Base-by-base conservation (phyloP, 768 basidiomycete genomes). In the Mycena vulgaris region DNA sequence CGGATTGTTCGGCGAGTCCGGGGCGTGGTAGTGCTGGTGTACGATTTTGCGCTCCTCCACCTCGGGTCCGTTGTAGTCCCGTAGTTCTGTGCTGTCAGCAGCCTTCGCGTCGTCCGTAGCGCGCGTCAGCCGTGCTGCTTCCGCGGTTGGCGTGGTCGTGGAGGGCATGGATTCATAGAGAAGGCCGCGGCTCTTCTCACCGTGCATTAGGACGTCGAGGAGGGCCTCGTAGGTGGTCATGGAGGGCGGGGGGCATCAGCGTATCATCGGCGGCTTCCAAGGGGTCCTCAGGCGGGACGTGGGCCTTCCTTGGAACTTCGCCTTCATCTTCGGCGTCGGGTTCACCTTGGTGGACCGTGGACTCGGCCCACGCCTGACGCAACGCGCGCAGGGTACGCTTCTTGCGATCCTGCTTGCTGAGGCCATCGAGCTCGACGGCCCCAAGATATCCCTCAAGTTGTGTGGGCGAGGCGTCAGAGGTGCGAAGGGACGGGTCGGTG, bases 1-100 rank as follows among this genome's bases (percentile, higher is more conserved):
- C 10, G 63, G 63, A 39, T 66, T 70, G 55, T 70, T 70, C 19
- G 69, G 69, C 5, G 59, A 61, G 33, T 45, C 52, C 52, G 69
- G 58, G 10, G 64, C 69, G 48, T 70, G 69, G 28, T 60, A 70
- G 47, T 61, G 42, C 52, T 57, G 33, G 21, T 68, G 42, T 8
- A 55, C 23, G n/a, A n/a, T n/a, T n/a, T n/a, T n/a, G 14, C 33
- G 25, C 19, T 19, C 42, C 49, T 60, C 66, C 27, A 31, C 8
- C n/a, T 56, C 42, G 16, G 9, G 25, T 45, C 25, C 52, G 25
- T n/a, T n/a, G n/a, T n/a, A n/a, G n/a, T n/a, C n/a, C n/a, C n/a
- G n/a, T n/a, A n/a, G n/a, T n/a, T 30, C 49, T 8, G 62, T 51
- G 27, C 8, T 23, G n/a, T 19, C 39, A 3, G 11, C 28, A 17